Base-by-base conservation (phyloP, 2,329 filamentous ascomycete species). In the Pseudocercospora crystallina region DNA sequence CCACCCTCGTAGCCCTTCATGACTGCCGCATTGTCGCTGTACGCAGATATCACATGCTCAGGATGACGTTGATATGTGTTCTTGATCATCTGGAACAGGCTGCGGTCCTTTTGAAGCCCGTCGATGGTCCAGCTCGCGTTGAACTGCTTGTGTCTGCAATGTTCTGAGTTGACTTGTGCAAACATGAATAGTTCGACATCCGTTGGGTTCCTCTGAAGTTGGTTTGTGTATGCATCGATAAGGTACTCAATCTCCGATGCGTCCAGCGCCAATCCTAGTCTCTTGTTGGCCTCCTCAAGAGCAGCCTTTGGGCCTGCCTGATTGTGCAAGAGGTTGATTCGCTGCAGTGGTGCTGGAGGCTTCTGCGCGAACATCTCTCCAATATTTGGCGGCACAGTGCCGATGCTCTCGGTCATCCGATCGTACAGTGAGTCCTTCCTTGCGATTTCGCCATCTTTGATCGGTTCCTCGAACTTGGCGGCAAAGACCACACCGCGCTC, bases 171-270 rank as follows among this genome's bases (percentile, higher is more conserved):
- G 69, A 99, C 92, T 73, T 99, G 94, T 12, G 92, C 92, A 70
- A 97, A 99, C 94, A 97, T 97, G 79, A 97, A 97, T 15, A 97
- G 80, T 74, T 99, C 94, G 38, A 97, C 89, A 69, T 97, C 94
- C 54, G 90, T 86, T 1, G 89, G 89, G 42, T 81, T 76, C 33
- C 84, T 76, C 56, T 83, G 81, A 13, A 85, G 75, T 50, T 78
- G 80, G 33, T 83, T 76, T 5, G 82, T 83, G 71, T 90, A 94
- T 36, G 86, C 85, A 60, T 90, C 84, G n/a, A 96, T 89, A 34
- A 99, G 79, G 66, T 99, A 97, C 53, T 95, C 85, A 69, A 97
- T 95, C 69, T 99, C 91, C 8, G 86, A 85, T 51, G 84, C 79
- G 69, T 97, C 92, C 51, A 99, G 80, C 13, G 90, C 91, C 56